Percentiles rank a stretch among this genome's conserved stretches.
Evolutionary conservation across 1,139 yeast genomes (phyloP).

Genomic region (Kurtzmaniella quercitrusa): DNA sequence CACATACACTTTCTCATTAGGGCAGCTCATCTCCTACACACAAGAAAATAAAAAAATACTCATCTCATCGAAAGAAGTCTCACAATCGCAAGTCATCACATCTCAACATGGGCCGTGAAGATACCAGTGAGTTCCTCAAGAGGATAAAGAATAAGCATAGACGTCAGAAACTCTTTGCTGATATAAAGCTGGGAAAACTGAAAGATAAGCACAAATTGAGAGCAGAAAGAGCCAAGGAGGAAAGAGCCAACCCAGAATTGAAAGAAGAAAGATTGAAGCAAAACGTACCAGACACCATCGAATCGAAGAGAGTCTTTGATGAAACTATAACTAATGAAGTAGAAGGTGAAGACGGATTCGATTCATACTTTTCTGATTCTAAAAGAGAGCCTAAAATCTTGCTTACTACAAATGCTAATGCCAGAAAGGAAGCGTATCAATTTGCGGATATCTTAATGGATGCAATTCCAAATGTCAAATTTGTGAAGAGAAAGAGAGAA

Average conservation of each 20-base stretch:
- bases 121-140: constrained; percentile 34
- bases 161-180: constrained; percentile 75
- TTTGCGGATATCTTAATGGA: constrained; percentile 87
- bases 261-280: constrained; percentile 74
- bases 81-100: background rate
- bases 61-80: background rate
- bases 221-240: constrained; percentile 77
- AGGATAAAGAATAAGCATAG: constrained; percentile 68
- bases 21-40: background rate
- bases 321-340: constrained; percentile 74
- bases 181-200: constrained; percentile 68
- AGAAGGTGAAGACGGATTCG: constrained; percentile 84
- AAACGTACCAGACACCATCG: constrained; percentile 86
- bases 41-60: background rate
- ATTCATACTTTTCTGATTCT: constrained; percentile 54
- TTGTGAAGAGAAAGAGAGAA: constrained; percentile 82
- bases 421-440: constrained; percentile 83
- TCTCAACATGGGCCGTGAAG: constrained; percentile 12
- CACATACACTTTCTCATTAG: background rate
- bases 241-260: constrained; percentile 73
- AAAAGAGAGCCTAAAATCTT: constrained; percentile 70
- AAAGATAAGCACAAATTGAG: constrained; percentile 76
- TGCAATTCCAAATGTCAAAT: constrained; percentile 78
- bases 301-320: constrained; percentile 82
- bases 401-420: constrained; percentile 82